These are phyloP conservation scores for Poronia punctata DNA, from an alignment of 495 filamentous ascomycete genomes.

Conservation along the genomic window DNA sequence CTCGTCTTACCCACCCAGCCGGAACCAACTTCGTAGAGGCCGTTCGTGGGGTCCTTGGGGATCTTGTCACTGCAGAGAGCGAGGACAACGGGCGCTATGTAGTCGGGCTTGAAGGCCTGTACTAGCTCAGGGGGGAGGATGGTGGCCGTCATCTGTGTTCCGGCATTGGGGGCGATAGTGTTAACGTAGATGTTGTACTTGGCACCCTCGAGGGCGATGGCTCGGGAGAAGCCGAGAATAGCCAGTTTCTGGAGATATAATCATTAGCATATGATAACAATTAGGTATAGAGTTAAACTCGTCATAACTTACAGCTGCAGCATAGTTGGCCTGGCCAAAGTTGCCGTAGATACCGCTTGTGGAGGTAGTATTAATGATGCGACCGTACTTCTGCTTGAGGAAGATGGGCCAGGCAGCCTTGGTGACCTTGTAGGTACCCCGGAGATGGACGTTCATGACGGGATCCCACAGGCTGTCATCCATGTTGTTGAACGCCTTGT, in stretches of 20 bases:
- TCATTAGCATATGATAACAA: conserved; percentile 8
- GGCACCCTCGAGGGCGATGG: conserved; percentile 83
- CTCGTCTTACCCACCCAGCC: conserved; percentile 88
- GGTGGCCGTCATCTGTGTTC: conserved; percentile 89
- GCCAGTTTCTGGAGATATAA: conserved; percentile 59
- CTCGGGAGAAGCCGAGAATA: conserved; percentile 90
- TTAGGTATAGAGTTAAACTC: too few species aligned
- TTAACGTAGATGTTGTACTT: conserved; percentile 99
- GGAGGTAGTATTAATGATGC: conserved; percentile 91
- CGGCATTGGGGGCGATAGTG: conserved; percentile 96
- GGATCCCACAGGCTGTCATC: conserved; percentile 89
- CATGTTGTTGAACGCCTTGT: conserved; percentile 99
- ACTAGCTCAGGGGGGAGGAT: conserved; percentile 98
- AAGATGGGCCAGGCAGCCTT: conserved; percentile 98
- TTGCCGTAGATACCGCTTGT: conserved; percentile 98
- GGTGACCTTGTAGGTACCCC: conserved; percentile 93
- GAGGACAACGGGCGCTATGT: conserved; percentile 88
- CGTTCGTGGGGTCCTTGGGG: conserved; percentile 76
- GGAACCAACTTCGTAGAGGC: conserved; percentile 92
- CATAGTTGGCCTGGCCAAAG: conserved; percentile 98
- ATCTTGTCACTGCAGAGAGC: conserved; percentile 83
- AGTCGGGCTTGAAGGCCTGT: conserved; percentile 98
- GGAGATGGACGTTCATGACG: conserved; percentile 85
- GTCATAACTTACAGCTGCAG: conserved; percentile 62
- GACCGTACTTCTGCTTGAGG: conserved; percentile 97